These are phyloP conservation scores for Starmera dryadoides DNA, from an alignment of 805 yeast species.

Conservation along the genomic window DNA sequence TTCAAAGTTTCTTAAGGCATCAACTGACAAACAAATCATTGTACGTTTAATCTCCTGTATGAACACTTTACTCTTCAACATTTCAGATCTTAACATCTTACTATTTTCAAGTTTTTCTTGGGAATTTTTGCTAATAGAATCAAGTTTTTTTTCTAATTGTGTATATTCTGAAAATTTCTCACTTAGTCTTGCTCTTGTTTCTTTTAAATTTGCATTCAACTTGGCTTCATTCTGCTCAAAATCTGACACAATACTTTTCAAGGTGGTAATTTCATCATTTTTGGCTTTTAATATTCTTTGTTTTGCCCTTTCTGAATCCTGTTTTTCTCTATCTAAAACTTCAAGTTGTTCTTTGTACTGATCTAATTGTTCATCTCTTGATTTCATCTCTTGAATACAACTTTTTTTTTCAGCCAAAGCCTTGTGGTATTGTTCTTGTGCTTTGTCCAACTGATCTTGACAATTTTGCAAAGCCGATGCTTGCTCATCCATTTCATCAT, in stretches of 20 bases:
- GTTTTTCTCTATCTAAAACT: not conserved
- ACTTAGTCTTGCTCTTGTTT: constrained; percentile 7
- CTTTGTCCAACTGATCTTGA: not conserved
- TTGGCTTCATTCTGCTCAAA: not conserved
- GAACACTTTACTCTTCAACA: constrained; percentile 2
- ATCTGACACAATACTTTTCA: constrained; percentile 3
- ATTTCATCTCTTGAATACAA: not conserved
- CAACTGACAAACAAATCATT: constrained; percentile 2
- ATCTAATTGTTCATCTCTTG: not conserved
- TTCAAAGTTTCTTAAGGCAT: constrained; percentile 7
- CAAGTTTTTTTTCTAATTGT: constrained; percentile 2
- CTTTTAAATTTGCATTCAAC: constrained; percentile 2
- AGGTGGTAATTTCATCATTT: constrained; percentile 9
- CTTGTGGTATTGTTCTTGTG: not conserved
- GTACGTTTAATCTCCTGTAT: constrained; percentile 8
- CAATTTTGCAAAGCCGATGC: not conserved
- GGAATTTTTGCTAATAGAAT: not conserved
- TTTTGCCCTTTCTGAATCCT: not conserved
- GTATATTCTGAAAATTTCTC: constrained; percentile 4
- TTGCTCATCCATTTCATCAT: not conserved
- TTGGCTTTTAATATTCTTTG: constrained; percentile 4
- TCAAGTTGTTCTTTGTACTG: too few relatives aligned
- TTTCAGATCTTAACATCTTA: constrained; percentile 7
- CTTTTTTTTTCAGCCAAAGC: not conserved
- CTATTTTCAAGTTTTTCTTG: constrained; percentile 3